Percentiles rank a stretch among this genome's conserved stretches.
Conservation (phyloP, 371 early-diverging fungal species). For the Rhizopus arrhizus region DNA sequence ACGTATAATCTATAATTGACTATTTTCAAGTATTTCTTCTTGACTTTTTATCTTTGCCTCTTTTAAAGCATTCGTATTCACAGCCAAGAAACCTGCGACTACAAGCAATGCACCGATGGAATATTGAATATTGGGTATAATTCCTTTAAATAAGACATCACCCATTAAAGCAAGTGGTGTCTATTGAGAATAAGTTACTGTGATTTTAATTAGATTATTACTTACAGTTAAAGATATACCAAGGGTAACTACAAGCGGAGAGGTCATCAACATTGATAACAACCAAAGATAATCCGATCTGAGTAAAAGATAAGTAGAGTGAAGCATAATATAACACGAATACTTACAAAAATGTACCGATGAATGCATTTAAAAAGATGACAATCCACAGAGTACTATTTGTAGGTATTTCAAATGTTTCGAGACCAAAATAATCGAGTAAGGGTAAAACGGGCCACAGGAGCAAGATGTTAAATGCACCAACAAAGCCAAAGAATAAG, state of each 20-base stretch:
- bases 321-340: neutral
- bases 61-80: slow-evolving; percentile 47
- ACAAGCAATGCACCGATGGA: slow-evolving; percentile 67
- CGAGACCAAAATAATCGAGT: slow-evolving; percentile 63
- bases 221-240: slow-evolving; percentile 70
- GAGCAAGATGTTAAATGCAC: slow-evolving; percentile 67
- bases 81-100: slow-evolving; percentile 63
- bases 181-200: slow-evolving; percentile 1
- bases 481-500: slow-evolving; percentile 80
- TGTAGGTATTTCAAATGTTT: slow-evolving; percentile 64
- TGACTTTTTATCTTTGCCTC: slow-evolving; percentile 16
- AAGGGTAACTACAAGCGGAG: slow-evolving; percentile 75
- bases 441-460: slow-evolving; percentile 69
- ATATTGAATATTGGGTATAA: slow-evolving; percentile 55
- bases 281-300: slow-evolving; percentile 79
- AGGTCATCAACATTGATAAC: slow-evolving; percentile 73
- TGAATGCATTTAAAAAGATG: slow-evolving; percentile 68
- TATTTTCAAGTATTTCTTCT: slow-evolving; percentile 5
- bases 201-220: neutral
- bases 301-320: slow-evolving; percentile 8
- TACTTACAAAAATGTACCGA: slow-evolving; percentile 71
- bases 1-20: neutral
- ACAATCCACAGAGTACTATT: slow-evolving; percentile 54
- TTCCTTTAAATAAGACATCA: slow-evolving; percentile 64
- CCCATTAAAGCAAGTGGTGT: slow-evolving; percentile 76